A percentile compares a stretch with the other conserved stretches of the same genome.
phyloP scores from a whole-genome alignment of 371 early-diverging fungal species.

The Globomyces sp. region DNA sequence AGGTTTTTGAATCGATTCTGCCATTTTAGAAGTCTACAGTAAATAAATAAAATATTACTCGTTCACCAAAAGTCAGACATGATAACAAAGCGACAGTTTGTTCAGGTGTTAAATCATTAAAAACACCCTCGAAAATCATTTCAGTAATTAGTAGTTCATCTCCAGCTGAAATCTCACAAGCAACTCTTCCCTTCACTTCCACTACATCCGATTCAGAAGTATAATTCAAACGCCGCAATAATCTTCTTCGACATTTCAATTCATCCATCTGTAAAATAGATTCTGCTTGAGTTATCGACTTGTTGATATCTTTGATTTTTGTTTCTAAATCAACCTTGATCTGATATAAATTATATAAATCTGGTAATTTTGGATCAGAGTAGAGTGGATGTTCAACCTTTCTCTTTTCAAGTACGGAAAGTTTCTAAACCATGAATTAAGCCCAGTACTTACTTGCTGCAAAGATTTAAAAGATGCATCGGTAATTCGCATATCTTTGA shows the following conservation, averaged over 20 bases:
- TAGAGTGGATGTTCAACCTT: conserved; percentile 61
- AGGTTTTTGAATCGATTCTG: conserved; percentile 51
- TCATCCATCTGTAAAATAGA: conserved; percentile 90
- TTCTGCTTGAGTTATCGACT: conserved; percentile 72
- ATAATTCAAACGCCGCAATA: conserved; percentile 88
- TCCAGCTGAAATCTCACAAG: conserved; percentile 98
- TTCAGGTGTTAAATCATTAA: conserved; percentile 89
- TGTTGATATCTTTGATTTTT: conserved; percentile 65
- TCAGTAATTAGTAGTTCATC: conserved; percentile 98
- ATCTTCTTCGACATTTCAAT: conserved; percentile 83
- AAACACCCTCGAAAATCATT: conserved; percentile 98
- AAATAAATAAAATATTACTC: conserved; percentile 39
- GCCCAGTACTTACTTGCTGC: no score
- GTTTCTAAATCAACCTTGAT: conserved; percentile 58
- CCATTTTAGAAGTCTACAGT: conserved; percentile 10
- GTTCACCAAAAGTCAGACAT: conserved; percentile 95
- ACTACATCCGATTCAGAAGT: conserved; percentile 80
- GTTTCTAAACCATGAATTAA: conserved; percentile 60
- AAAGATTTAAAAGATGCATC: conserved; percentile 72
- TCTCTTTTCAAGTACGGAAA: conserved; percentile 66
- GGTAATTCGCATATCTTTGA: conserved; percentile 84
- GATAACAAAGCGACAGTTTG: conserved; percentile 90
- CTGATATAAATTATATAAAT: conserved; percentile 63
- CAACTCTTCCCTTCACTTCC: conserved; percentile 97
- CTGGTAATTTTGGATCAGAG: conserved; percentile 53